These are phyloP conservation scores for Kodamaea neixiangensis DNA, from an alignment of 805 yeast species.

Conservation along the genomic window DNA sequence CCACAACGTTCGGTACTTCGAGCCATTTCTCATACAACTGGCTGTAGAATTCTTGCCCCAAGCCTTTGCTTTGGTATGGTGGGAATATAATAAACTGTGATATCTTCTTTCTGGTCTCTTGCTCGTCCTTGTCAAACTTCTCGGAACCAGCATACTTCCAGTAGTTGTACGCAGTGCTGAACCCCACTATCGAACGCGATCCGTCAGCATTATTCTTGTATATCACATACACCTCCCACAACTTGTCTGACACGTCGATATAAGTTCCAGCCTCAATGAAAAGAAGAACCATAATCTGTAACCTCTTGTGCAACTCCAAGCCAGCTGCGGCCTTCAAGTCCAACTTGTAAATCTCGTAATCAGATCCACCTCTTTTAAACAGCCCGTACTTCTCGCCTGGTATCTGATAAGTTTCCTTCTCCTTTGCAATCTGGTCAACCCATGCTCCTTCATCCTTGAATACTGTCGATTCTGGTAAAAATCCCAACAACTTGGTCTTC, in stretches of 20 bases:
- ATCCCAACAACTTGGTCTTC: constrained; percentile 51
- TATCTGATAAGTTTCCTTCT: constrained; percentile 42
- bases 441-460: constrained; percentile 67
- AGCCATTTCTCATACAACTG: constrained; percentile 58
- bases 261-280: constrained; percentile 94
- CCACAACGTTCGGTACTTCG: constrained; percentile 52
- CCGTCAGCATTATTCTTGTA: constrained; percentile 26
- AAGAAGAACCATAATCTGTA: constrained; percentile 77
- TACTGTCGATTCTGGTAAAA: constrained; percentile 62
- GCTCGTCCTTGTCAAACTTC: constrained; percentile 48
- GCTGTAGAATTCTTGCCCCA: constrained; percentile 70
- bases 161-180: constrained; percentile 79
- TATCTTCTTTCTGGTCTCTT: constrained; percentile 63
- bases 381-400: constrained; percentile 42
- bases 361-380: constrained; percentile 36
- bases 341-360: constrained; percentile 55
- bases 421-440: constrained; percentile 56
- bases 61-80: constrained; percentile 70
- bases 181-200: constrained; percentile 63
- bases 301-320: constrained; percentile 58
- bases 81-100: constrained; percentile 88
- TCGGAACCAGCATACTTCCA: constrained; percentile 67
- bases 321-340: constrained; percentile 44
- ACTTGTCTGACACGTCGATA: constrained; percentile 71
- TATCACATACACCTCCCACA: constrained; percentile 78